Evolutionary conservation across 768 basidiomycete genomes (phyloP).

Genomic region (Tubosaeta brunneosetosa): DNA sequence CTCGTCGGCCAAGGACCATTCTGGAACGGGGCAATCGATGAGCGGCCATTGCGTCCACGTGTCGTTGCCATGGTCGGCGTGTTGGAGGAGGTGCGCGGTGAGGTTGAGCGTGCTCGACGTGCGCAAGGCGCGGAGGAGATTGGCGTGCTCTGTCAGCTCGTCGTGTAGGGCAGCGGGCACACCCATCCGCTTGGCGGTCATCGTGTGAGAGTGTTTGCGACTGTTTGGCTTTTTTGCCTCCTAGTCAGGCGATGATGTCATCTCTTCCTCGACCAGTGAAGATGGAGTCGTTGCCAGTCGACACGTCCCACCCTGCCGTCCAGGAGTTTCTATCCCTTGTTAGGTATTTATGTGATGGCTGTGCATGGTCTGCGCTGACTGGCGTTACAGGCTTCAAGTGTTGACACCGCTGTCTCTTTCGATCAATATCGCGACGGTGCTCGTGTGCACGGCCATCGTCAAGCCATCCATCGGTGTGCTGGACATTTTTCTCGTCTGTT

Average conservation of each 20-base stretch:
- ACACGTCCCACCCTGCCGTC: conserved; percentile 56
- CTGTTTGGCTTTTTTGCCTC: conserved; percentile 7
- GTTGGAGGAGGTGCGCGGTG: conserved; percentile 42
- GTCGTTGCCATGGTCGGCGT: conserved; percentile 31
- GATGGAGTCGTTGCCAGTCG: conserved; percentile 58
- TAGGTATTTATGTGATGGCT: conserved; percentile 32
- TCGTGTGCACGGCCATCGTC: conserved; percentile 65
- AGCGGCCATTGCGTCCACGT: conserved; percentile 79
- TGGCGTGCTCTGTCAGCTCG: conserved; percentile 64
- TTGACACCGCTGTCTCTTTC: conserved; percentile 81
- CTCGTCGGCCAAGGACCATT: conserved; percentile 72
- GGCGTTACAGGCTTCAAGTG: conserved; percentile 61
- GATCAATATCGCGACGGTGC: conserved; percentile 67
- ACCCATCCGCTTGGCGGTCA: conserved; percentile 5
- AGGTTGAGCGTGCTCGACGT: conserved; percentile 55
- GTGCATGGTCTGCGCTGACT: background rate
- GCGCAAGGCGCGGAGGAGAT: conserved; percentile 56
- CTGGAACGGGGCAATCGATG: conserved; percentile 60
- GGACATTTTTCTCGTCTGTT: background rate
- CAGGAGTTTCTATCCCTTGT: conserved; percentile 64
- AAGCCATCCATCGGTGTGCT: conserved; percentile 56
- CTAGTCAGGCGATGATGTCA: conserved; percentile 13
- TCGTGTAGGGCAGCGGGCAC: conserved; percentile 55
- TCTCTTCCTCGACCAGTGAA: background rate
- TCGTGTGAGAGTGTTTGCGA: background rate